Conservation (phyloP, 768 basidiomycete species). For the Lanmaoa pseudosensibilis region DNA sequence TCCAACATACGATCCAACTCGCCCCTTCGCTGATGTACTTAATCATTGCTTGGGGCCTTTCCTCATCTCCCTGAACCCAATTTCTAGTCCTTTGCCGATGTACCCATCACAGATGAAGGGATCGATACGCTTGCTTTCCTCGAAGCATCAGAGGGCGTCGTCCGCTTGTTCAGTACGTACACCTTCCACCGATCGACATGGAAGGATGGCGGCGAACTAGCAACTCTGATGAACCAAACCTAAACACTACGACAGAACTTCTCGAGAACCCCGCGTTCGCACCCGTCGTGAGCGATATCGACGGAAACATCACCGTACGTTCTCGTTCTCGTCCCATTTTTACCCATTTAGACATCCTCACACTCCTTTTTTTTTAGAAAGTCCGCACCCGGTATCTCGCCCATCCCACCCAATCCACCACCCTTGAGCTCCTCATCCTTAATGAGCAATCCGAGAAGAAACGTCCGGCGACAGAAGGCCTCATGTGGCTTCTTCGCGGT, state of each 20-base stretch:
- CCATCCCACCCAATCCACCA: constrained; percentile 60
- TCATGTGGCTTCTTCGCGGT: constrained; percentile 92
- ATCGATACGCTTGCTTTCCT: constrained; percentile 88
- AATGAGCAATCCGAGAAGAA: constrained; percentile 90
- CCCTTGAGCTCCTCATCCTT: constrained; percentile 80
- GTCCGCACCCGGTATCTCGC: constrained; percentile 77
- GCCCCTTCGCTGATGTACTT: background rate
- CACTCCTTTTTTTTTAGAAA: constrained; percentile 59
- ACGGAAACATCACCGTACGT: constrained; percentile 85
- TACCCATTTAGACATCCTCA: background rate
- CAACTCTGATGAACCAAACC: background rate
- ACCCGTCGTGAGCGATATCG: constrained; percentile 82
- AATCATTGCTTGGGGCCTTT: background rate
- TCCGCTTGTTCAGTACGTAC: constrained; percentile 82
- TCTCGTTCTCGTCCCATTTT: background rate
- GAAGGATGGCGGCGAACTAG: background rate
- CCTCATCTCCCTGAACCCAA: background rate
- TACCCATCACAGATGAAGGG: constrained; percentile 80
- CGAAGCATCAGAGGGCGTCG: constrained; percentile 84
- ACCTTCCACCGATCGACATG: background rate
- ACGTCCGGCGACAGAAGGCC: constrained; percentile 82
- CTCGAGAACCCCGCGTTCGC: constrained; percentile 56
- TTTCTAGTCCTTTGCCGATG: constrained; percentile 87
- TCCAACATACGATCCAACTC: background rate
- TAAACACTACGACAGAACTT: constrained; percentile 16